A percentile compares a stretch with the other conserved stretches of the same genome.
phyloP scores from a whole-genome alignment of 2,329 filamentous ascomycete genomes.

The Paracoccidioides brasiliensis region DNA sequence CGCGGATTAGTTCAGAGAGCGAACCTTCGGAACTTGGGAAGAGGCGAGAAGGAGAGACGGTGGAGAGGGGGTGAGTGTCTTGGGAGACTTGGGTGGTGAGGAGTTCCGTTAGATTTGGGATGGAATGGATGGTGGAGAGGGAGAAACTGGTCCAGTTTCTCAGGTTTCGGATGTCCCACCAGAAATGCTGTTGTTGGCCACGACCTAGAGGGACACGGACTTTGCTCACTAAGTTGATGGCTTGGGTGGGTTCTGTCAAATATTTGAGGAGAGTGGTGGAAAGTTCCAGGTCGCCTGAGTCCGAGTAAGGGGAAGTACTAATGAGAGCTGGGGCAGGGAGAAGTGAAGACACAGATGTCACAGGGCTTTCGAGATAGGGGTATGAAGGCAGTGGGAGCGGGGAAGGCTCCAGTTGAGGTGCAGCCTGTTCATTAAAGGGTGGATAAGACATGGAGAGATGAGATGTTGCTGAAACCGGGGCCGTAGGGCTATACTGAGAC shows the following conservation, averaged over 20 bases:
- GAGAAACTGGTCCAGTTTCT: constrained; percentile 74
- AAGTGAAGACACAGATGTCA: constrained; percentile 8
- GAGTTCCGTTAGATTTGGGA: constrained; percentile 59
- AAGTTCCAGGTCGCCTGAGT: constrained; percentile 15
- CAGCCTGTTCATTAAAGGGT: constrained; percentile 12
- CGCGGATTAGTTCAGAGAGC: constrained; percentile 61
- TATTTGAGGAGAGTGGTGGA: constrained; percentile 63
- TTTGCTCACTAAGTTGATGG: constrained; percentile 67
- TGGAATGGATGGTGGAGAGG: constrained; percentile 53
- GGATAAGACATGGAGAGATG: constrained; percentile 26
- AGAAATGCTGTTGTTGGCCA: constrained; percentile 68
- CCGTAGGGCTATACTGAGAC: constrained; percentile 28
- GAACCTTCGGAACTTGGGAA: constrained; percentile 66
- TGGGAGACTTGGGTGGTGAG: constrained; percentile 53
- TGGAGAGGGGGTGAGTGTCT: constrained; percentile 25
- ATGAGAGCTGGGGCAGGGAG: constrained; percentile 6
- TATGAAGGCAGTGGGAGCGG: constrained; percentile 28
- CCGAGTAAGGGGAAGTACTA: background rate
- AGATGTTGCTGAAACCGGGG: constrained; percentile 27
- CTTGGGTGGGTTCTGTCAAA: constrained; percentile 66
- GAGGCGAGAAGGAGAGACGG: constrained; percentile 36
- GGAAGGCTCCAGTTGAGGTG: constrained; percentile 15
- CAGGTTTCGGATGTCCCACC: constrained; percentile 90
- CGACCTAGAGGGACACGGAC: constrained; percentile 55
- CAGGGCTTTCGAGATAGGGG: background rate